Base-by-base conservation (phyloP, 164 flowering plant species). In the Liriodendron chinense region DNA sequence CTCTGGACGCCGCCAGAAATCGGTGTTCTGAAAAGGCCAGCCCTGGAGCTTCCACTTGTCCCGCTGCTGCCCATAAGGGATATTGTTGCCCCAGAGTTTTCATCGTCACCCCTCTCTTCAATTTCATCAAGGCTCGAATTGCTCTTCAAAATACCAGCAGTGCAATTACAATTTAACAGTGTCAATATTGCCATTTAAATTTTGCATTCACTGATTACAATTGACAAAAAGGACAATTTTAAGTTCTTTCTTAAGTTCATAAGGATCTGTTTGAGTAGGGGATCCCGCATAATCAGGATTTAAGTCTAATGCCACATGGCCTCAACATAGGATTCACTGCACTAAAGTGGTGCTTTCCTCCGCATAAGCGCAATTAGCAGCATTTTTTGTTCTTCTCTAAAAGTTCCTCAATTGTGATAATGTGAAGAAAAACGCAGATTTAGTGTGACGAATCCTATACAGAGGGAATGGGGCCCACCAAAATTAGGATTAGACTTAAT, bases 1-100 rank as follows among this genome's bases (percentile, higher is more conserved):
- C 98, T 94, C 80, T 96, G 99, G 34, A 96, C 99, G 68, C 99
- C 98, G 65, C 99, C 99, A 72, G 99, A 96, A 75, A 94, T 96
- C 68, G 98, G 99, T 3, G 99, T 94, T 85, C 99, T 86, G 72
- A 94, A 96, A 74, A 96, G 93, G 61, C 98, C 99, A 77, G 98
- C 88, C 80, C 97, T 86, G 12, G 92, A 85, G 63, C 97, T 93
- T 47, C 92, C 88, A 53, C 83, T 83, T 4, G 79, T 48, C 50
- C 83, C 84, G 78, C 74, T 80, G 43, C 83, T 87, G 68, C 74
- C 70, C 2, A 68, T 12, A 76, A 77, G 71, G 74, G 89, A 83
- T 25, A 80, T 63, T 28, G 77, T 83, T 28, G 75, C 28, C 78
- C 80, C 79, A 62, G 78, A 43, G 22, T 65, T 64, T 64, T 81